Evolutionary conservation across 768 basidiomycete genomes (phyloP), one percentile per base, ranked within the genome.

Genomic region (Collybia sp.): DNA sequence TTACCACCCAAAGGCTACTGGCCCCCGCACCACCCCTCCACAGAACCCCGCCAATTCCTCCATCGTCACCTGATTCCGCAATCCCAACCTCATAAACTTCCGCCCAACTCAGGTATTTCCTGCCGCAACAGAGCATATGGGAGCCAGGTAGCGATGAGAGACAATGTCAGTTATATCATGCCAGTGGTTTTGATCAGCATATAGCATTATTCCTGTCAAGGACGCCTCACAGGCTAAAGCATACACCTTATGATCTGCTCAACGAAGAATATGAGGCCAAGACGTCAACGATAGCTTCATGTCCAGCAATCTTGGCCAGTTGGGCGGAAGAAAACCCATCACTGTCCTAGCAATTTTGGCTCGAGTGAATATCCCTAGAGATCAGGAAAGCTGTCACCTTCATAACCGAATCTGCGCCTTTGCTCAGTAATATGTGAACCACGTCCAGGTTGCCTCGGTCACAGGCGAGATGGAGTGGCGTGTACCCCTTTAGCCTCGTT

Each of bases 391-490:
- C 25, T 8, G 8, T 25, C 50, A 89, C 93, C 76, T 85, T 82
- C 37, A 87, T 65, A 30, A 64, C 62, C 37, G 56, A 61, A 54
- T 91, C 79, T 5, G 85, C 92, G 3, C 88, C 90, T 42, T 70
- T 67, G 16, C 69, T 54, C 15, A 93, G 58, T 34, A 96, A 63
- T 4, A 82, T 46, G 51, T 72, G 64, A 1, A 87, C 85, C 2
- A 78, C 66, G 0, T 71, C 68, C 6, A 69, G 45, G 55, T 82
- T 73, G 1, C 93, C 93, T 57, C 93, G 72, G 62, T 96, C 93
- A 19, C 83, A 80, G 4, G 93, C 93, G 0, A 94, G 72, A 55
- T 96, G 93, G 15, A 96, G 65, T 6, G 93, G 76, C 0, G 92
- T 89, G 60, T 92, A 93, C 31, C 90, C 93, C 93, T 96, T 56